Base-by-base conservation (phyloP, 1,284 basidiomycete species). In the Tremellales sp. region DNA sequence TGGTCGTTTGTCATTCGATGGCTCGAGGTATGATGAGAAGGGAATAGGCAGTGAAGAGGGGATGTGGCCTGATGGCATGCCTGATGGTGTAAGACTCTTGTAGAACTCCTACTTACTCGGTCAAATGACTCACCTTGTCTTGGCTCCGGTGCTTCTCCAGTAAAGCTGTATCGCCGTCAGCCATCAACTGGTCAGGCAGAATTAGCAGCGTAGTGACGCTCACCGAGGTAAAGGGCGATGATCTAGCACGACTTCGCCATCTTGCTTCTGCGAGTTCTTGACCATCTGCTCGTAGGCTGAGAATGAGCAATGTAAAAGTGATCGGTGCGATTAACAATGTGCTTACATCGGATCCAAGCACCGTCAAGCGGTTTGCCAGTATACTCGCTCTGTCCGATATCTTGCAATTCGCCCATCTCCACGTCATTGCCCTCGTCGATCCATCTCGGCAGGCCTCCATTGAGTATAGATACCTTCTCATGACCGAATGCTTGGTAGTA, bases 21-120 rank as follows among this genome's bases (percentile, higher is more conserved):
- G 63, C 10, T 56, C 44, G 49, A 97, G 79, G 67, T 98, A 87
- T 11, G 77, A 58, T 50, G 79, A 82, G 76, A 97, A 97, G 2
- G 94, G 89, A 15, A 97, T 77, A 0, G 89, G 87, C 59, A 84
- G 77, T 0, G 92, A 87, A 70, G 85, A 75, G 0, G 94, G 94
- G 53, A 98, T 94, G 71, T 98, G 96, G 0, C 96, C 96, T 0
- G 88, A 89, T 8, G 88, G 81, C 43, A 98, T 78, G 7, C 85
- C 86, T 39, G 19, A n/a, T n/a, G 29, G 29, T 33, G 29, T 33
- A n/a, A 33, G 29, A 33, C 29, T 10, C 29, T n/a, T 10, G 29
- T 8, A 33, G 29, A n/a, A n/a, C n/a, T n/a, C n/a, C n/a, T n/a
- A n/a, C n/a, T n/a, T n/a, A n/a, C n/a, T n/a, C n/a, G n/a, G n/a